Base-by-base conservation (phyloP, 352 stramenopile species). In the Elongisporangium anandrum region DNA sequence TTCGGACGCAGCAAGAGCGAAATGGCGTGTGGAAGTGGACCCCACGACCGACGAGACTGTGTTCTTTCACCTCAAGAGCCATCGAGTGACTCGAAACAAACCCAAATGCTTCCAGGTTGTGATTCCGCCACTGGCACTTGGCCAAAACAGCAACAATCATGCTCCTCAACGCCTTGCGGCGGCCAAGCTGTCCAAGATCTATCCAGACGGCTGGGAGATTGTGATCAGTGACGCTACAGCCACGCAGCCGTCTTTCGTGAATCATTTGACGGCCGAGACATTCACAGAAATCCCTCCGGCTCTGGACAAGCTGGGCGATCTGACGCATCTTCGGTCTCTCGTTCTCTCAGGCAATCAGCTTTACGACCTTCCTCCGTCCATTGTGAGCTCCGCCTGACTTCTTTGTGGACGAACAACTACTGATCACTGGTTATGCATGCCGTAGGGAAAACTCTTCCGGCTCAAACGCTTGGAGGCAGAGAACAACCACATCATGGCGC, bases 311-410 rank as follows among this genome's bases (percentile, higher is more conserved):
- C 75, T 80, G 39, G 77, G 72, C 10, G 61, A 76, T 7, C 50
- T 91, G 13, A 64, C 69, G n/a, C 63, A 69, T 22, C 53, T 93
- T 38, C 61, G 76, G 1, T 41, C 45, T 0, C 76, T 93, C 20
- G 52, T 73, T 17, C 20, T 93, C n/a, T 80, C 73, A 2, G 70
- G 69, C 2, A 93, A 93, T 52, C 69, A 90, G 20, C 64, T 93
- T 0, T 57, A 76, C 48, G 79, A 88, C 1, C 56, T 93, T 3
- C 83, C 83, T 13, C 23, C 69, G 24, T 91, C 83, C 10, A 79
- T 93, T 24, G 81, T 91, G 71, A 23, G 74, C 60, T 51, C 5
- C 52, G 52, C 9, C 41, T 51, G 52, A 41, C 47, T 41, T 9
- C 21, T 20, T 23, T 8, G n/a, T 45, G 12, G 13, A 15, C 8